A percentile compares a stretch with the other conserved stretches of the same genome.
These are phyloP conservation scores for Carallia brachiata DNA, from an alignment of 345 rosid genomes.

Conservation along the genomic window DNA sequence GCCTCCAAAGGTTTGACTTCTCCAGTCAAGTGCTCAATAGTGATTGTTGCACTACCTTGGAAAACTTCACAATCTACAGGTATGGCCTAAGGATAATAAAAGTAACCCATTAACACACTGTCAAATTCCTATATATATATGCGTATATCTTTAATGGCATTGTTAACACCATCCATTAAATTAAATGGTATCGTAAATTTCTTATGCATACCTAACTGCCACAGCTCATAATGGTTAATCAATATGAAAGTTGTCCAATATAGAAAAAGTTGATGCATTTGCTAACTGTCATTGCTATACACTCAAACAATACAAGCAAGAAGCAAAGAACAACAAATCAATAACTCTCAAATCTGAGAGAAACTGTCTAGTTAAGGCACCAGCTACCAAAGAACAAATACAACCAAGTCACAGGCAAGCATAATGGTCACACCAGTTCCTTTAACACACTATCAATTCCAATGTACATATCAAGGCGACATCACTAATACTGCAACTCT, in stretches of 20 bases:
- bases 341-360: not conserved
- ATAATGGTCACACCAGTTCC: too few relatives aligned
- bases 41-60: conserved; percentile 89
- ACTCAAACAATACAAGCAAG: not conserved
- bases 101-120: conserved; percentile 3
- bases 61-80: conserved; percentile 93
- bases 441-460: too few relatives aligned
- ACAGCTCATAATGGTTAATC: not conserved
- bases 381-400: not conserved
- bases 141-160: not conserved
- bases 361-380: not conserved
- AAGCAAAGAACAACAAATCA: not conserved
- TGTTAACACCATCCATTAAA: not conserved
- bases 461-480: too few relatives aligned
- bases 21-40: conserved; percentile 94
- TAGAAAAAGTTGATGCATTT: not conserved
- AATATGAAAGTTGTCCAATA: not conserved
- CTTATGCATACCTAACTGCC: not conserved
- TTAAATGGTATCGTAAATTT: not conserved
- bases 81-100: conserved; percentile 55
- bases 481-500: too few relatives aligned
- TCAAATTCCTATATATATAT: not conserved
- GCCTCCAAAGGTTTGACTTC: conserved; percentile 92
- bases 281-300: conserved; percentile 5
- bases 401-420: not conserved